Conservation (phyloP, 805 yeast genomes). For the Saturnispora saitoi region DNA sequence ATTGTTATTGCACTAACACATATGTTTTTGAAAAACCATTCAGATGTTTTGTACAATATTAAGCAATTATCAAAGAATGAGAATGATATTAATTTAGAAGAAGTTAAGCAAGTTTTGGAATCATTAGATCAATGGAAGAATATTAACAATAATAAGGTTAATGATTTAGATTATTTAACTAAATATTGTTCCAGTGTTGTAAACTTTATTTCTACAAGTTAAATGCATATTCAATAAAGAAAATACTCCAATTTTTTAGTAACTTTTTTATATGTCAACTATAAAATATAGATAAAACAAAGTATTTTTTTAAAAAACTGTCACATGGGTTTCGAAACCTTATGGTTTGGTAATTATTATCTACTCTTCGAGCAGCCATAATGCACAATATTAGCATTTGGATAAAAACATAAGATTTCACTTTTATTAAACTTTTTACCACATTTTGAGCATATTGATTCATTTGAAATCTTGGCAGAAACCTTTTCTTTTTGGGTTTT, state of each 20-base stretch:
- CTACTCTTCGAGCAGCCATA: conserved; percentile 38
- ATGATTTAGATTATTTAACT: conserved; percentile 53
- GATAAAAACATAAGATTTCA: conserved; percentile 40
- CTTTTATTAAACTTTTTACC: conserved; percentile 37
- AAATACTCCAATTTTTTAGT: neutral
- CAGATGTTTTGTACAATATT: conserved; percentile 52
- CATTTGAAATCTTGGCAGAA: conserved; percentile 32
- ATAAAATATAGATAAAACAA: neutral
- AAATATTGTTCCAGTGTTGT: conserved; percentile 80
- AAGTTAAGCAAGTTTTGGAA: conserved; percentile 23
- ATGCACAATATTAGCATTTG: conserved; percentile 41
- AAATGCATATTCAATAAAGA: conserved; percentile 6
- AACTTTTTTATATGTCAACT: neutral
- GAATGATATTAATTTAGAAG: conserved; percentile 22
- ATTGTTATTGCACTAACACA: conserved; percentile 73
- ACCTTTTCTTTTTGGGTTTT: conserved; percentile 32
- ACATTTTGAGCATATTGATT: conserved; percentile 56
- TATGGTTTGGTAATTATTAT: neutral
- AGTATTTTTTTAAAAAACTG: neutral
- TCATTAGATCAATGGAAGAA: conserved; percentile 43
- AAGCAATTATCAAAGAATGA: conserved; percentile 14
- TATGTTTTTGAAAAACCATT: conserved; percentile 68
- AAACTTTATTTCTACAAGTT: conserved; percentile 44
- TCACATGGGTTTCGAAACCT: neutral
- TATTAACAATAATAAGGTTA: conserved; percentile 33